Percentiles rank a stretch among this genome's conserved stretches.
Conservation (phyloP, 2,329 filamentous ascomycete species). For the Seiridium unicorne region DNA sequence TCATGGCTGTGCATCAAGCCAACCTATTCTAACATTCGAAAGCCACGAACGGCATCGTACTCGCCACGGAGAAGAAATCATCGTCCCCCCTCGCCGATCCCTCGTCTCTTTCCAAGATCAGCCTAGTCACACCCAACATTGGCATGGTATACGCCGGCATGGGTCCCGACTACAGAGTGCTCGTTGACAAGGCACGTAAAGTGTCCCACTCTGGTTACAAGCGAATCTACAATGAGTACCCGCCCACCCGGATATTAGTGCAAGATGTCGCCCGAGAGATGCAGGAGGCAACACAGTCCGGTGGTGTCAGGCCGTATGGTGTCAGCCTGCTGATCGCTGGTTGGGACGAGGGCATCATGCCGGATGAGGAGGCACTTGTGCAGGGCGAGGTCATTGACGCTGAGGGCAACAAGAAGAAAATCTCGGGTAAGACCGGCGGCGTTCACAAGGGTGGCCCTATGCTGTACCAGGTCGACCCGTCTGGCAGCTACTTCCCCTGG, state of each 20-base stretch:
- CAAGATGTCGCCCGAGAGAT: slow-evolving; percentile 97
- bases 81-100: slow-evolving; percentile 96
- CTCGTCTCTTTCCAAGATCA: slow-evolving; percentile 93
- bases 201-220: slow-evolving; percentile 98
- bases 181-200: slow-evolving; percentile 97
- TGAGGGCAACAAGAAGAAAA: slow-evolving; percentile 69
- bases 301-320: slow-evolving; percentile 94
- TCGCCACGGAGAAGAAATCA: slow-evolving; percentile 99
- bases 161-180: slow-evolving; percentile 96
- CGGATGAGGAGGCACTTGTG: slow-evolving; percentile 68
- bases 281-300: slow-evolving; percentile 98
- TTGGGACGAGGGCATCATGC: slow-evolving; percentile 96
- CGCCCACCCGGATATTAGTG: slow-evolving; percentile 97
- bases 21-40: slow-evolving; percentile 14
- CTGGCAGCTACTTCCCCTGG: slow-evolving; percentile 98
- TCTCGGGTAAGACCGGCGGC: slow-evolving; percentile 84
- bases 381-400: slow-evolving; percentile 50
- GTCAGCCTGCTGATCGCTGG: slow-evolving; percentile 94
- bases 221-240: slow-evolving; percentile 99
- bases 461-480: slow-evolving; percentile 98
- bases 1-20: slow-evolving; percentile 6
- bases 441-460: slow-evolving; percentile 95
- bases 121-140: slow-evolving; percentile 97
- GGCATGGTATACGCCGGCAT: slow-evolving; percentile 99
- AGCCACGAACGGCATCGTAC: slow-evolving; percentile 98